Conservation (phyloP, 495 filamentous ascomycete species). For the Aspergillus ostianus region DNA sequence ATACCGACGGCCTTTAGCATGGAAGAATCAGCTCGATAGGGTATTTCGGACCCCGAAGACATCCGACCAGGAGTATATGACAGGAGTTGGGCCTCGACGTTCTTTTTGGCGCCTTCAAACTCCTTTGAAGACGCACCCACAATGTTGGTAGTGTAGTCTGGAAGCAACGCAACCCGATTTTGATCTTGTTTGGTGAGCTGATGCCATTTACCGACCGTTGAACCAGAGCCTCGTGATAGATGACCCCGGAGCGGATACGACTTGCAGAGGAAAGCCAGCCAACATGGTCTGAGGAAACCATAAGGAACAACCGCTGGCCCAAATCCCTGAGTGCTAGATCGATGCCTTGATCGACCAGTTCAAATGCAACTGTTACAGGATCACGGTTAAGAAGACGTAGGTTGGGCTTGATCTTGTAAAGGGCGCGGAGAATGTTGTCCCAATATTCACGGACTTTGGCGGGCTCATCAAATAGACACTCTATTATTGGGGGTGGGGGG, state of each 20-base stretch:
- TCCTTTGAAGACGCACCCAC: no score
- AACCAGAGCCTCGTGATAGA: conserved; percentile 49
- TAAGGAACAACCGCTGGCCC: conserved; percentile 29
- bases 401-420: not conserved
- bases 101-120: not conserved
- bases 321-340: conserved; percentile 40
- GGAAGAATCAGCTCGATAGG: not conserved
- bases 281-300: conserved; percentile 36
- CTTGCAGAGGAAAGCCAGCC: conserved; percentile 40
- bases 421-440: not conserved
- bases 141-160: not conserved
- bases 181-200: not conserved
- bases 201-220: conserved; percentile 22
- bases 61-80: not conserved
- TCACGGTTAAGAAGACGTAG: not conserved
- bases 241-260: conserved; percentile 37
- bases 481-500: not conserved
- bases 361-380: conserved; percentile 2
- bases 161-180: not conserved
- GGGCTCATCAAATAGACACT: not conserved
- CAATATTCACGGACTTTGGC: not conserved
- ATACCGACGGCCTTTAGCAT: not conserved
- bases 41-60: no score
- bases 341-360: conserved; percentile 34
- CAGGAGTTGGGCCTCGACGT: not conserved